Conservation (phyloP, 2,329 filamentous ascomycete genomes). For the Basipetospora chlamydospora region DNA sequence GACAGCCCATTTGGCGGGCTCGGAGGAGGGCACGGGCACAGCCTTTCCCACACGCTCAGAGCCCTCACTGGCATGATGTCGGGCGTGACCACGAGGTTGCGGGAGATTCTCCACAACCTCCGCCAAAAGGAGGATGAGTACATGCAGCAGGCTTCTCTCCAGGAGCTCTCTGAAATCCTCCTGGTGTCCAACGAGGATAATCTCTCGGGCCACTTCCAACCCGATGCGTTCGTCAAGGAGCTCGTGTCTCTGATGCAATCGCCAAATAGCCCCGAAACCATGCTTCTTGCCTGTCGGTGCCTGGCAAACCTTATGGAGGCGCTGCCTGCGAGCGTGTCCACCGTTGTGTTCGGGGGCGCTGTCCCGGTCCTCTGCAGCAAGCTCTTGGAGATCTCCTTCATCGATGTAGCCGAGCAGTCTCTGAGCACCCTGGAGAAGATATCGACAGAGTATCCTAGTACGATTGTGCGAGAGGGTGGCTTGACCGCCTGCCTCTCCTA, state of each 20-base stretch:
- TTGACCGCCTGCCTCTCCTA: constrained; percentile 92
- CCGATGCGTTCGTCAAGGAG: constrained; percentile 91
- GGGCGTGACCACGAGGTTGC: constrained; percentile 63
- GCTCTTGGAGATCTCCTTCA: constrained; percentile 88
- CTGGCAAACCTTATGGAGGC: constrained; percentile 97
- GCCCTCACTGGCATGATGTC: constrained; percentile 88
- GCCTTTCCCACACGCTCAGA: constrained; percentile 66
- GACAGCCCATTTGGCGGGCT: constrained; percentile 52
- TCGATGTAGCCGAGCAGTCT: constrained; percentile 93
- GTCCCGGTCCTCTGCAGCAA: constrained; percentile 92
- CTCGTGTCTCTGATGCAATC: constrained; percentile 84
- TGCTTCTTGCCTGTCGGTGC: constrained; percentile 90
- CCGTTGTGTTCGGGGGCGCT: constrained; percentile 93
- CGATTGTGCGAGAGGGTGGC: constrained; percentile 90
- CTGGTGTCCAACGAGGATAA: constrained; percentile 95
- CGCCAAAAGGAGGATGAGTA: constrained; percentile 79
- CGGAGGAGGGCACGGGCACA: constrained; percentile 32
- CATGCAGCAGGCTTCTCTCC: constrained; percentile 77
- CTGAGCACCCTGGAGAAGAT: constrained; percentile 96
- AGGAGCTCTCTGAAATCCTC: constrained; percentile 85
- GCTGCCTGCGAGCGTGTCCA: constrained; percentile 78
- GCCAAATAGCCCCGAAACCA: constrained; percentile 80
- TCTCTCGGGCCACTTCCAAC: constrained; percentile 83
- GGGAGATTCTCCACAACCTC: constrained; percentile 62
- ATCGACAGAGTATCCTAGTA: constrained; percentile 85